Percentiles rank a stretch among this genome's conserved stretches.
These are phyloP conservation scores for Tulasnella calospora DNA, from an alignment of 768 basidiomycete species.

Conservation along the genomic window DNA sequence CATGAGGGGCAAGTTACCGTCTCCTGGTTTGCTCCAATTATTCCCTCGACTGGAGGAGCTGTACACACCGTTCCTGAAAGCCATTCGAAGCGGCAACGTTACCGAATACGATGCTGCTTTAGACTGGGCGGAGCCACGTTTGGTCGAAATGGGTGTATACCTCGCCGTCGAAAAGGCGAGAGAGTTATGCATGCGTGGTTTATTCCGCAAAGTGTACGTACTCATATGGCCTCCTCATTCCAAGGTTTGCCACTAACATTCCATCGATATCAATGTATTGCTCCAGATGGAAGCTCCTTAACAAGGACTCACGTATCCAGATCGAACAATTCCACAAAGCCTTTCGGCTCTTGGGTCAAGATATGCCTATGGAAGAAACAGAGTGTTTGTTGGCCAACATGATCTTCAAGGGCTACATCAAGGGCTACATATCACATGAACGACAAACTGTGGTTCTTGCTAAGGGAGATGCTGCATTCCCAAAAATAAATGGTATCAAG, in stretches of 20 bases:
- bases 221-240: constrained; percentile 49
- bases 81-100: constrained; percentile 74
- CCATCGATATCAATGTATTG: not conserved
- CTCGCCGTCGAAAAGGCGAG: constrained; percentile 82
- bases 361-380: constrained; percentile 69
- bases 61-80: constrained; percentile 73
- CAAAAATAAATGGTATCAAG: constrained; percentile 43
- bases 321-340: constrained; percentile 77
- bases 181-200: constrained; percentile 75
- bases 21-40: constrained; percentile 58
- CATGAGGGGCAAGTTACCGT: constrained; percentile 80
- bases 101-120: constrained; percentile 75
- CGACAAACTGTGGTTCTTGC: constrained; percentile 91
- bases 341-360: constrained; percentile 62
- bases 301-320: constrained; percentile 72
- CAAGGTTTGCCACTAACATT: constrained; percentile 39
- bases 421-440: constrained; percentile 95
- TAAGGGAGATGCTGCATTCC: constrained; percentile 68
- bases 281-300: constrained; percentile 70
- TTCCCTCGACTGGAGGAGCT: constrained; percentile 70
- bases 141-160: constrained; percentile 84
- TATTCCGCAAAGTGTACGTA: constrained; percentile 56
- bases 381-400: constrained; percentile 93
- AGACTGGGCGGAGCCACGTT: constrained; percentile 53
- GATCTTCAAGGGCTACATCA: constrained; percentile 88